Base-by-base conservation (phyloP, 164 flowering plant genomes). In the Euptelea pleiosperma region DNA sequence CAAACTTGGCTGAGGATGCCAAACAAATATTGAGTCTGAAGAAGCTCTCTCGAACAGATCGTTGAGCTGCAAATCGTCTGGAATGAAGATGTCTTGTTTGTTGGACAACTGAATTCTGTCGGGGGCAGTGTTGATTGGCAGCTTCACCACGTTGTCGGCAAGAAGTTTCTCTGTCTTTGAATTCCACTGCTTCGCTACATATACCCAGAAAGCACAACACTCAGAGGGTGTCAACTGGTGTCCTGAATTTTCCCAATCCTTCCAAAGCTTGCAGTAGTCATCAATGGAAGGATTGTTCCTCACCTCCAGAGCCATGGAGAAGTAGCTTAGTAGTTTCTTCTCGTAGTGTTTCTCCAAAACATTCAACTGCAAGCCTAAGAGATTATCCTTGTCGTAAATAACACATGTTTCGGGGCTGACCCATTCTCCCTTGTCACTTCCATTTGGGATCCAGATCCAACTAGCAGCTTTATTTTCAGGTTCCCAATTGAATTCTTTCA, bases 21-120 rank as follows among this genome's bases (percentile, higher is more conserved):
- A 84, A 10, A 76, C 78, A 41, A 84, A 79, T 9, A 81, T 10
- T 0, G 82, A 68, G 5, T 34, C 64, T 5, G 70, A 14, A 36
- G 73, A 73, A 34, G 64, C 54, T 41, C 59, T 40, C 11, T 57
- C 61, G 40, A 82, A 71, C 15, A 78, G 70, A 57, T 77, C 77
- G 69, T 80, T 78, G 60, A 84, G 61, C 8, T 39, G 74, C 28
- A 84, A 75, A 48, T 84, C 87, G 65, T 84, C 85, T 0, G 77
- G 75, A 25, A 82, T 60, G 53, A 82, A 82, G 37, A 75, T 81
- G 61, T 82, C 83, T 45, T 40, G 28, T 67, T 77, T 84, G 52
- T 70, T 48, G 0, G 44, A 2, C 52, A 84, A 42, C 24, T 41
- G 15, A 30, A 79, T 52, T 29, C 50, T 75, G 43, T 60, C 70